Base-by-base conservation (phyloP, 305 asterid species). In the Solanum hybrid region DNA sequence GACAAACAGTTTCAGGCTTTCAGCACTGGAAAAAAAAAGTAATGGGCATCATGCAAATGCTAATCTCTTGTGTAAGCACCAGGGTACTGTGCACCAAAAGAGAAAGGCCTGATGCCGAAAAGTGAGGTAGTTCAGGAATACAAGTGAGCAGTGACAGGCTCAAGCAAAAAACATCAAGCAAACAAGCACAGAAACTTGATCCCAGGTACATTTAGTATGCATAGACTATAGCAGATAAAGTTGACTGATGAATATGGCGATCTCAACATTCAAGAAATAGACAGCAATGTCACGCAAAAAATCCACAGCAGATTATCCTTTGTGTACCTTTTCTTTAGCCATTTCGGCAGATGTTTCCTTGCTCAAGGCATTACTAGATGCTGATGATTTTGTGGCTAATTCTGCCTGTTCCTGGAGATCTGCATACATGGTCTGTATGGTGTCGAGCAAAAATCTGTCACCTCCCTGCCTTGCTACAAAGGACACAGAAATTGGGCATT, bases 301-400 rank as follows among this genome's bases (percentile, higher is more conserved):
- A 64, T 7, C 79, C 9, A 69, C 27, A 38, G 46, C 90, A 75
- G 36, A 60, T 85, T 88, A 24, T 82, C 42, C n/a, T 75, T 20
- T 46, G n/a, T 27, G 38, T 93, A 97, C 99, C 98, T 96, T 96
- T 91, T 96, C 99, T 93, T 97, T 97, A 87, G 99, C 99, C 89
- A 94, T 89, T 93, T 97, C 99, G 88, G 99, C 99, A 42, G 96
- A 94, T 90, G 92, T 85, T 94, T 96, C 98, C 92, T 87, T 92
- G 91, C 93, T 91, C 87, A 91, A 88, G 56, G 90, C 92, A 78
- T 94, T 92, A 89, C 76, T 90, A 37, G 98, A 92, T 88, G 92
- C 86, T 90, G 92, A 94, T 89, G 95, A 86, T 82, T 93, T 95
- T 89, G 90, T 89, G 82, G 93, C 92, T 69, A 91, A 42, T 90